These are phyloP conservation scores for Pythium chondricola DNA, from an alignment of 352 stramenopile species.

Conservation along the genomic window DNA sequence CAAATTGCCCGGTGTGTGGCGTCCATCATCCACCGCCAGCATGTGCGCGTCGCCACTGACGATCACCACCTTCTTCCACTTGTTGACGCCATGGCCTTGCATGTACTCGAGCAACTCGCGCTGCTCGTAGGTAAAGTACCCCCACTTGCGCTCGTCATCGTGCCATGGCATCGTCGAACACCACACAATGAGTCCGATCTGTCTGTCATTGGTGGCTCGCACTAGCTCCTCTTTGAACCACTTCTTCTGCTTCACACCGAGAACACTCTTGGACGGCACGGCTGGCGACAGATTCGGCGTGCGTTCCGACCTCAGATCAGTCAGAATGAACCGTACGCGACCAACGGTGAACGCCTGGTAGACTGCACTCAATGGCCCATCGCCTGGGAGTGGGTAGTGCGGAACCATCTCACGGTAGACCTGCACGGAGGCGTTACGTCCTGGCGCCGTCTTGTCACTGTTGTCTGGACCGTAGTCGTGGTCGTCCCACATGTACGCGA, in stretches of 20 bases:
- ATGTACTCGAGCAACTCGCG: constrained; percentile 73
- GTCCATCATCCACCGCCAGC: constrained; percentile 81
- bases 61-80: constrained; percentile 72
- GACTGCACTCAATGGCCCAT: constrained; percentile 34
- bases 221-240: constrained; percentile 85
- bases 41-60: constrained; percentile 87
- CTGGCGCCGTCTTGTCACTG: constrained; percentile 69
- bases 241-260: constrained; percentile 75
- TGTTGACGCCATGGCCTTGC: constrained; percentile 51
- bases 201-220: constrained; percentile 40
- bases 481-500: constrained; percentile 90
- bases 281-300: constrained; percentile 62
- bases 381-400: constrained; percentile 46
- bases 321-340: constrained; percentile 81
- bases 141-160: constrained; percentile 85
- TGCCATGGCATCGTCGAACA: constrained; percentile 86
- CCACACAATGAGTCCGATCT: constrained; percentile 74
- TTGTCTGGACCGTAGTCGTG: constrained; percentile 89
- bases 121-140: constrained; percentile 76
- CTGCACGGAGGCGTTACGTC: constrained; percentile 62
- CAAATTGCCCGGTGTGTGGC: constrained; percentile 65
- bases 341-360: constrained; percentile 82
- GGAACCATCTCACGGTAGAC: constrained; percentile 80
- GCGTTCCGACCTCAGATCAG: constrained; percentile 67
- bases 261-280: constrained; percentile 73